phyloP scores from a whole-genome alignment of 768 basidiomycete species.

The Russula ochroleuca region DNA sequence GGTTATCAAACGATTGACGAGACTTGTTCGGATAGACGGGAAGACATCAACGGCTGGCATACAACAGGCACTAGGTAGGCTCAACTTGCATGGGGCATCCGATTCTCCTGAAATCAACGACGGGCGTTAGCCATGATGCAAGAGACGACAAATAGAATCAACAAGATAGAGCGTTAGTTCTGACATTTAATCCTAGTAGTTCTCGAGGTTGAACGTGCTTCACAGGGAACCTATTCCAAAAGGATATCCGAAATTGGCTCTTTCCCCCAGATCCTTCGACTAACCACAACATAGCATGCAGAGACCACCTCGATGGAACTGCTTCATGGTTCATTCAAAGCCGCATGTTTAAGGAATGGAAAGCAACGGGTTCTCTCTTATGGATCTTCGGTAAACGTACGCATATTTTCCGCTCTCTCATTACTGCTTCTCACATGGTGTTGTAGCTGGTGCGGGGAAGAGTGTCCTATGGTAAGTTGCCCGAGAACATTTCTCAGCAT shows the following conservation, averaged over 20 bases:
- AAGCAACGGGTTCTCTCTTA: background rate
- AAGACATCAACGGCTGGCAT: background rate
- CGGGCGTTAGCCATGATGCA: background rate
- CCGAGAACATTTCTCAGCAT: background rate
- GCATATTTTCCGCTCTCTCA: background rate
- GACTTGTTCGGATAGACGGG: background rate
- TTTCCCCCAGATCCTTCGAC: background rate
- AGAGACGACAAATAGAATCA: background rate
- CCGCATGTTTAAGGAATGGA: background rate
- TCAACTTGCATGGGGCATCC: background rate
- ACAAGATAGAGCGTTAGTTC: background rate
- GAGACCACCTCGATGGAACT: background rate
- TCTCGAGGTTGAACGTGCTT: background rate
- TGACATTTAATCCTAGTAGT: no score
- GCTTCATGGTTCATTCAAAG: background rate
- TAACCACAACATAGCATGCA: background rate
- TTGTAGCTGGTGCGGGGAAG: conserved; percentile 1
- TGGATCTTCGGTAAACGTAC: conserved; percentile 2
- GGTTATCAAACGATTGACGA: background rate
- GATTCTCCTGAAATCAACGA: no score
- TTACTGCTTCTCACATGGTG: background rate
- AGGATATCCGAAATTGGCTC: background rate
- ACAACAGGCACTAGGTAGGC: background rate
- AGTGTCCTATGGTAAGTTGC: background rate
- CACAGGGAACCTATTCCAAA: background rate